A percentile compares a stretch with the other conserved stretches of the same genome.
Evolutionary conservation across 2,329 filamentous ascomycete species (phyloP).

Genomic region (Blastomyces gilchristii): DNA sequence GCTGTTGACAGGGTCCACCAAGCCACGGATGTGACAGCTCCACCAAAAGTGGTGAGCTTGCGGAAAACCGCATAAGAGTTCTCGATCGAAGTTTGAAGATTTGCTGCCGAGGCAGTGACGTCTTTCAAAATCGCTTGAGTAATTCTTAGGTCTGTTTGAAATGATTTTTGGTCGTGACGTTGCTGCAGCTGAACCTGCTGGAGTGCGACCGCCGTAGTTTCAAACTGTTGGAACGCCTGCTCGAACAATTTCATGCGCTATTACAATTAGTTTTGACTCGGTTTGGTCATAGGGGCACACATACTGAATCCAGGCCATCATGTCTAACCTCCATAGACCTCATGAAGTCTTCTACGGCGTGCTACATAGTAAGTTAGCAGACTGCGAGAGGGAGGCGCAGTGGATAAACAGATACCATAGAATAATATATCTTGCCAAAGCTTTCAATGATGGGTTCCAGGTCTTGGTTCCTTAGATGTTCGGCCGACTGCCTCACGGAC

Average conservation of each 20-base stretch:
- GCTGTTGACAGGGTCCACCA: conserved; percentile 11
- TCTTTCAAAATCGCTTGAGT: conserved; percentile 17
- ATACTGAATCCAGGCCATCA: conserved; percentile 26
- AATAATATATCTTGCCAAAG: conserved; percentile 25
- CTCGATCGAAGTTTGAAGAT: conserved; percentile 17
- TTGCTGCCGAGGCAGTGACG: conserved; percentile 17
- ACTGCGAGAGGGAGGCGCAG: not conserved
- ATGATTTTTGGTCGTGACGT: conserved; percentile 20
- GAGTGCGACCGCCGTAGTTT: conserved; percentile 25
- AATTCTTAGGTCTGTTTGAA: conserved; percentile 17
- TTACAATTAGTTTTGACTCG: not conserved
- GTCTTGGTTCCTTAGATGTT: conserved; percentile 24
- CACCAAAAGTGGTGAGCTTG: conserved; percentile 13
- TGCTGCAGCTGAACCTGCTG: conserved; percentile 28
- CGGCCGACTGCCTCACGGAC: conserved; percentile 25
- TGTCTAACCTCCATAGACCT: conserved; percentile 21
- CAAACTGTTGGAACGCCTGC: conserved; percentile 25
- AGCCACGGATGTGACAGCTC: conserved; percentile 8
- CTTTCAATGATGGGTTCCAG: conserved; percentile 22
- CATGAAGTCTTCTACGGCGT: conserved; percentile 17
- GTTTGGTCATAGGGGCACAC: not conserved
- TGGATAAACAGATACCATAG: conserved; percentile 23
- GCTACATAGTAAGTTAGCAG: conserved; percentile 10
- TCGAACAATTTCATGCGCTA: conserved; percentile 31
- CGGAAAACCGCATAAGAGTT: conserved; percentile 17